Evolutionary conservation across 768 basidiomycete genomes (phyloP).

Genomic region (Fomitopsis pulvina): DNA sequence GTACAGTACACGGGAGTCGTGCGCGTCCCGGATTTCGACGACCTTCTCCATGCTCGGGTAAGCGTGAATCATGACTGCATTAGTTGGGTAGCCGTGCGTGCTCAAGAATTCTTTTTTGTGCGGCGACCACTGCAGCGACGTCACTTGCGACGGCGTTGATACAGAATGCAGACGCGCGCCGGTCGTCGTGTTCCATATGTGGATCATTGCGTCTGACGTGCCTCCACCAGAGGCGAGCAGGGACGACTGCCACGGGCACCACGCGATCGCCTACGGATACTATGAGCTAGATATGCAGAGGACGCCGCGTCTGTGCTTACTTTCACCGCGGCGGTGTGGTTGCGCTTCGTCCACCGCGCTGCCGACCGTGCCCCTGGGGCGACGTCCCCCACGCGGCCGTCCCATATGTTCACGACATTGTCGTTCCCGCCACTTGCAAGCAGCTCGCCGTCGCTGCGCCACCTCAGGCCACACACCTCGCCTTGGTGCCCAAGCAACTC

Average conservation of each 20-base stretch:
- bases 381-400: conserved; percentile 49
- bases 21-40: conserved; percentile 84
- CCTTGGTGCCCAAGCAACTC: conserved; percentile 87
- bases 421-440: conserved; percentile 96
- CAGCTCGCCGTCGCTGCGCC: conserved; percentile 83
- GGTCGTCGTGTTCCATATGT: conserved; percentile 89
- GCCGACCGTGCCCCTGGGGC: conserved; percentile 16
- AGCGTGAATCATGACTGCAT: conserved; percentile 71
- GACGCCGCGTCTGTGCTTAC: conserved; percentile 5
- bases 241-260: conserved; percentile 95
- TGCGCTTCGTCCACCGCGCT: conserved; percentile 48
- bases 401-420: conserved; percentile 98
- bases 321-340: conserved; percentile 45
- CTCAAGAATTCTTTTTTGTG: conserved; percentile 86
- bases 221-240: conserved; percentile 93
- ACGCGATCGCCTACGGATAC: conserved; percentile 76
- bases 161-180: conserved; percentile 87
- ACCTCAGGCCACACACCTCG: conserved; percentile 89
- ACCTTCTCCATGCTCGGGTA: conserved; percentile 85
- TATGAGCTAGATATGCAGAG: background rate
- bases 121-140: conserved; percentile 81
- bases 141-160: conserved; percentile 86
- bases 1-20: conserved; percentile 86
- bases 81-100: conserved; percentile 93
- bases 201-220: conserved; percentile 86